A percentile compares a stretch with the other conserved stretches of the same genome.
These are phyloP conservation scores for Falciphora oryzae DNA, from an alignment of 2,329 filamentous ascomycete species.

Conservation along the genomic window DNA sequence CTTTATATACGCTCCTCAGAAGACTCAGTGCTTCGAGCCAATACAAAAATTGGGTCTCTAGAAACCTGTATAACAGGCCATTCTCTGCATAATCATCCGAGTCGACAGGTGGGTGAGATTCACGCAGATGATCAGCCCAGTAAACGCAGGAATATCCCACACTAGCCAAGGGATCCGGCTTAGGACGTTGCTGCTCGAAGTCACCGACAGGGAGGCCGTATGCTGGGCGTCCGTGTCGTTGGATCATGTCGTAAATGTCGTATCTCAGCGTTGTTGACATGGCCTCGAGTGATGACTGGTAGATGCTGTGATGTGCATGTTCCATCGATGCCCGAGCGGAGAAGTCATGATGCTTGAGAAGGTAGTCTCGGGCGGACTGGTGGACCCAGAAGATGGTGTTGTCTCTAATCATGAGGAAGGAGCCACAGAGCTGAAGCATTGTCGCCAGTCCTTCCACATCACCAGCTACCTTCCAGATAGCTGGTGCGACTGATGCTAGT, in stretches of 20 bases:
- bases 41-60: not conserved
- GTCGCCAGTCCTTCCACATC: no score
- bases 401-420: conserved; percentile 30
- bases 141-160: conserved; percentile 27
- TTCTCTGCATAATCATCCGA: not conserved
- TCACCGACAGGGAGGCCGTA: conserved; percentile 18
- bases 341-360: conserved; percentile 19
- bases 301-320: no score
- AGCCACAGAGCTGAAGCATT: conserved; percentile 23
- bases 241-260: conserved; percentile 28
- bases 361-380: conserved; percentile 37
- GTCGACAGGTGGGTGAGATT: not conserved
- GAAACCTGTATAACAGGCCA: not conserved
- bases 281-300: conserved; percentile 9
- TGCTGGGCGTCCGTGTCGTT: conserved; percentile 6
- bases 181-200: conserved; percentile 12
- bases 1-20: not conserved
- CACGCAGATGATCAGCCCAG: conserved; percentile 28
- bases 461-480: no score
- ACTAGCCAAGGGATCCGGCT: conserved; percentile 22
- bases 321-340: conserved; percentile 23
- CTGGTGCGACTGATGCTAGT: no score
- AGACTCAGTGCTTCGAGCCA: not conserved
- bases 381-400: conserved; percentile 31
- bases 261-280: conserved; percentile 25